Base-by-base conservation (phyloP, 768 basidiomycete genomes). In the Leucocoprinus leucothites region DNA sequence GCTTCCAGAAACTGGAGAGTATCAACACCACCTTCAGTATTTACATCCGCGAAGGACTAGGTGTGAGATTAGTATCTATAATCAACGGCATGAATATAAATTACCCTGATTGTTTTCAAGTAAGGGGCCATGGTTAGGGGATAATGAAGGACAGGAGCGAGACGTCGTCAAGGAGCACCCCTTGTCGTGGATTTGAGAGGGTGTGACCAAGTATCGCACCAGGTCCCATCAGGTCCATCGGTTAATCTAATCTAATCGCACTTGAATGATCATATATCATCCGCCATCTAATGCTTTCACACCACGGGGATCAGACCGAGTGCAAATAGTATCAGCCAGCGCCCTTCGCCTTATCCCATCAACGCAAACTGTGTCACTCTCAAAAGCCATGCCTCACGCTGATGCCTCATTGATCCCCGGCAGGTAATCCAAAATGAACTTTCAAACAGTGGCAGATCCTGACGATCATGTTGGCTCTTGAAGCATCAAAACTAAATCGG, bases 1-100 rank as follows among this genome's bases (percentile, higher is more conserved):
- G 96, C 97, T 63, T 96, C 86, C 62, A 95, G 79, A 75, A 98
- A 99, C 46, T 79, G 75, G 43, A 82, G 68, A 14, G 97, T 98
- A 68, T 98, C 87, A 67, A 98, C 83, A 58, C 96, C 96, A 63
- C 79, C 81, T 61, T 92, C 86, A 53, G 87, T 91, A 61, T 92
- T 79, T 38, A 98, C 96, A 70, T 95, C 88, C 62, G 86, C 85
- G 69, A 94, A 99, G n/a, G 92, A 95, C 96, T 98, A 38, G 16
- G 60, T 44, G 11, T 38, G n/a, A 44, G n/a, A 25, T 51, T 24
- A 52, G 25, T 45, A 13, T 40, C 42, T 19, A 51, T 9, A 11
- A 18, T 11, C 3, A 18, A 36, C 18, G 31, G 31, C 34, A n/a
- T 3, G 3, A 13, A 9, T 2, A n/a, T n/a, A 21, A 19, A 19